Evolutionary conservation across 2,329 filamentous ascomycete species (phyloP).

Genomic region (Venturia asperata): DNA sequence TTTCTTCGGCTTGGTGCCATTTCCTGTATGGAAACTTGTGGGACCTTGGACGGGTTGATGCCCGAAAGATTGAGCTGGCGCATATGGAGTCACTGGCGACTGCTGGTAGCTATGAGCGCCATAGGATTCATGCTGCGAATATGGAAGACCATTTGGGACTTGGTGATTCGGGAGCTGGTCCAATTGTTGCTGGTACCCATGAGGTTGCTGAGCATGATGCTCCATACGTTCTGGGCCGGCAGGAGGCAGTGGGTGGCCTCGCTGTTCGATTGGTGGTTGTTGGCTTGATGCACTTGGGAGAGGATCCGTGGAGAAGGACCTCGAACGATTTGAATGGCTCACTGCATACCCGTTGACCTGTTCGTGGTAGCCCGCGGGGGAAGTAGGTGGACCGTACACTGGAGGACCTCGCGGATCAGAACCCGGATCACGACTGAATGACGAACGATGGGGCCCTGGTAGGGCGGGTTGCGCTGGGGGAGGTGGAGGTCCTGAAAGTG

Average conservation of each 20-base stretch:
- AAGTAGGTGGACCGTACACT: slow-evolving; percentile 7
- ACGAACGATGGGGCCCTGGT: not conserved
- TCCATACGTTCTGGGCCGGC: slow-evolving; percentile 10
- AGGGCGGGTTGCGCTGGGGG: not conserved
- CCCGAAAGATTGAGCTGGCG: not conserved
- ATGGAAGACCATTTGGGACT: slow-evolving; percentile 12
- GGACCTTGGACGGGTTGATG: slow-evolving; percentile 11
- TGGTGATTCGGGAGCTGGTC: slow-evolving; percentile 15
- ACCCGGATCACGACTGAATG: slow-evolving; percentile 3
- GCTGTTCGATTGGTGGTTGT: not conserved
- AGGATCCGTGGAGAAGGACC: slow-evolving; percentile 11
- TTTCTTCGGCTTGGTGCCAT: not conserved
- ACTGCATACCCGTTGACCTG: slow-evolving; percentile 17
- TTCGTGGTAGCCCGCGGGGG: slow-evolving; percentile 7
- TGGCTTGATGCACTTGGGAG: not conserved
- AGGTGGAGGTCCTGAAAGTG: not conserved
- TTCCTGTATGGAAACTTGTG: not conserved
- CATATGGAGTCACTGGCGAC: slow-evolving; percentile 8
- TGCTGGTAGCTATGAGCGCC: not conserved
- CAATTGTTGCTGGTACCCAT: slow-evolving; percentile 12
- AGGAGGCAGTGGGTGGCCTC: slow-evolving; percentile 6
- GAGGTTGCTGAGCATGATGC: not conserved
- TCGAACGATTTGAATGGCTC: slow-evolving; percentile 6
- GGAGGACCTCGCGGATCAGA: slow-evolving; percentile 11
- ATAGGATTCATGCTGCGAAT: slow-evolving; percentile 17